Conservation (phyloP, 768 basidiomycete species). For the Naganishia onofrii region DNA sequence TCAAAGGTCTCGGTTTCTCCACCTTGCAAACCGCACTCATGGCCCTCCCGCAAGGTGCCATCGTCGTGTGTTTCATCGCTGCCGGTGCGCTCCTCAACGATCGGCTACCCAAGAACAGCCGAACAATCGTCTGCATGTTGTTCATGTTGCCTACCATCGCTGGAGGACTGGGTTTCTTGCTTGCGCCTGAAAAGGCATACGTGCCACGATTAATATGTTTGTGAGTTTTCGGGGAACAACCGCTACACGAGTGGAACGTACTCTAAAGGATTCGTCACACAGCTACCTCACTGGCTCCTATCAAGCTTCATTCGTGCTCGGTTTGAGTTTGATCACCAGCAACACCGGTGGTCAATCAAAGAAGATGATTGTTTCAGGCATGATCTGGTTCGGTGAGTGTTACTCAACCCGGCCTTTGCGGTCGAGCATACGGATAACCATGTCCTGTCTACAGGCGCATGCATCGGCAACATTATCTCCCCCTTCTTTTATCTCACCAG, state of each 20-base stretch:
- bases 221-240: slow-evolving; percentile 31
- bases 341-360: slow-evolving; percentile 55
- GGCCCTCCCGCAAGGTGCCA: slow-evolving; percentile 51
- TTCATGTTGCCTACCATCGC: slow-evolving; percentile 52
- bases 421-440: slow-evolving; percentile 25
- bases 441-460: slow-evolving; percentile 7
- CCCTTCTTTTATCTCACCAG: slow-evolving; percentile 24
- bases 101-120: slow-evolving; percentile 43
- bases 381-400: slow-evolving; percentile 51
- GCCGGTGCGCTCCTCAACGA: slow-evolving; percentile 47
- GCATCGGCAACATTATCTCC: slow-evolving; percentile 17
- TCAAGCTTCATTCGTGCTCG: slow-evolving; percentile 49
- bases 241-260: not conserved
- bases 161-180: slow-evolving; percentile 50
- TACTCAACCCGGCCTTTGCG: slow-evolving; percentile 42
- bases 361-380: slow-evolving; percentile 47
- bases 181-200: slow-evolving; percentile 48
- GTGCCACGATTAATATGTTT: slow-evolving; percentile 51
- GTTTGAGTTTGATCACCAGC: slow-evolving; percentile 52
- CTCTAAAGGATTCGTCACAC: not conserved
- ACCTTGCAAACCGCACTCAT: slow-evolving; percentile 49
- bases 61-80: slow-evolving; percentile 50
- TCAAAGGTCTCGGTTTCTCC: slow-evolving; percentile 46
- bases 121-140: slow-evolving; percentile 44
- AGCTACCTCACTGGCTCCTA: slow-evolving; percentile 50